Evolutionary conservation across 768 basidiomycete species (phyloP).

Genomic region (Trametes punicea): DNA sequence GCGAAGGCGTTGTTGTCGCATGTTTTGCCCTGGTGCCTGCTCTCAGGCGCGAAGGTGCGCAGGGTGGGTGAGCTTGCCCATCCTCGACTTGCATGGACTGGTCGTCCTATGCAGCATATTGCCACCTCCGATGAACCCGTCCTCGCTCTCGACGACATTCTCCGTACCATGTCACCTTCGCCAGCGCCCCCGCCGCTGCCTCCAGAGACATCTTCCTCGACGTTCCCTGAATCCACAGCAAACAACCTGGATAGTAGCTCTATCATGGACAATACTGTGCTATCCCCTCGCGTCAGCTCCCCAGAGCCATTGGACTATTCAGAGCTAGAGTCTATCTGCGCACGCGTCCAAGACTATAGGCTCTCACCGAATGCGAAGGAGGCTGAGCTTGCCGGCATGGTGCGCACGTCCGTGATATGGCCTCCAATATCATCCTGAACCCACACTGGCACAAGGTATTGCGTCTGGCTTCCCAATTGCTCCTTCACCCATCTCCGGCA

Average conservation of each 20-base stretch:
- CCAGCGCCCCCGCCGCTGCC: conserved; percentile 33
- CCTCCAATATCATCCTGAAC: neutral
- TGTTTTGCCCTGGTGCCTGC: conserved; percentile 9
- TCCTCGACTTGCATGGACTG: neutral
- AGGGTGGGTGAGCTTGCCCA: neutral
- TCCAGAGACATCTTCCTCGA: neutral
- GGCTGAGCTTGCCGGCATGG: conserved; percentile 21
- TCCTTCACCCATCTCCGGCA: conserved; percentile 27
- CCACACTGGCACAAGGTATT: conserved; percentile 10
- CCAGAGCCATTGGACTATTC: conserved; percentile 41
- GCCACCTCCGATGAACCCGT: conserved; percentile 35
- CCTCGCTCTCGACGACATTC: conserved; percentile 53
- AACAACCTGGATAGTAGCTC: neutral
- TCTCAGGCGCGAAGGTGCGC: neutral
- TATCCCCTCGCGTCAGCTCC: conserved; percentile 24
- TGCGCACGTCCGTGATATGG: conserved; percentile 4
- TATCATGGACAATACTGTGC: neutral
- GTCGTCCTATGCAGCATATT: conserved; percentile 10
- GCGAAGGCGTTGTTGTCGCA: conserved; percentile 19
- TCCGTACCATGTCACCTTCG: conserved; percentile 51
- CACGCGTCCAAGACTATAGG: conserved; percentile 44
- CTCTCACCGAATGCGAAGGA: conserved; percentile 45
- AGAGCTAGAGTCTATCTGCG: conserved; percentile 50
- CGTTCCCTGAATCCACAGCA: neutral
- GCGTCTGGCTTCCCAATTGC: conserved; percentile 15